Evolutionary conservation across 2,329 filamentous ascomycete species (phyloP), one percentile per base, ranked within the genome.

Genomic region (Chrysosporium keratinophilum): DNA sequence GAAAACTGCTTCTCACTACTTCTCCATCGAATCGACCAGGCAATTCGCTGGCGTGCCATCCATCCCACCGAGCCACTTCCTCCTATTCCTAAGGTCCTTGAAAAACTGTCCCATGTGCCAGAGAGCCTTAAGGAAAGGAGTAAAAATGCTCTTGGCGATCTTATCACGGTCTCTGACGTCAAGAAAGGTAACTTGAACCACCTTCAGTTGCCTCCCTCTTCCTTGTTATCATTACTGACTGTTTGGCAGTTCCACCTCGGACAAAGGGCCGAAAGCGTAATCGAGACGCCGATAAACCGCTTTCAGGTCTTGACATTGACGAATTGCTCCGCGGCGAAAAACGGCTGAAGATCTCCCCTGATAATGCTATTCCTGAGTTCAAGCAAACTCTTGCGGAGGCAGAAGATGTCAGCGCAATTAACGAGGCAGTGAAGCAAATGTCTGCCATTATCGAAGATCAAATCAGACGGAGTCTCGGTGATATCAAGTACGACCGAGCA

Each of bases 351-450:
- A 82, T 86, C 54, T 78, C 80, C 7, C 67, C 78, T 0, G 78
- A 84, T 9, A 97, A 97, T 59, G 82, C 90, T 1, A 82, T 97
- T 4, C 89, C 93, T 0, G 87, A 91, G 56, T 96, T 95, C 78
- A 94, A 90, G 65, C 88, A 88, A 66, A 78, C 84, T 2, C 75
- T 97, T 14, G 75, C 75, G 1, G 71, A 73, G 1, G 77, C 84
- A 0, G 76, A 80, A 5, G 78, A 83, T 28, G 72, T 84, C 1
- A 72, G 78, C 1, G 75, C 78, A 2, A 79, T 94, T 51, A 75
- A 81, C 56, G 78, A 83, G 15, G 85, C 85, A 0, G 77, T 82
- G 5, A 80, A 82, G 59, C 87, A 94, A 64, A 86, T 97, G 80
- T 81, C 78, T 11, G 66, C 66, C 3, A 84, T 95, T 53, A 79